These are phyloP conservation scores for Rhodotorula sphaerocarpa DNA, from an alignment of 768 basidiomycete genomes.

Conservation along the genomic window DNA sequence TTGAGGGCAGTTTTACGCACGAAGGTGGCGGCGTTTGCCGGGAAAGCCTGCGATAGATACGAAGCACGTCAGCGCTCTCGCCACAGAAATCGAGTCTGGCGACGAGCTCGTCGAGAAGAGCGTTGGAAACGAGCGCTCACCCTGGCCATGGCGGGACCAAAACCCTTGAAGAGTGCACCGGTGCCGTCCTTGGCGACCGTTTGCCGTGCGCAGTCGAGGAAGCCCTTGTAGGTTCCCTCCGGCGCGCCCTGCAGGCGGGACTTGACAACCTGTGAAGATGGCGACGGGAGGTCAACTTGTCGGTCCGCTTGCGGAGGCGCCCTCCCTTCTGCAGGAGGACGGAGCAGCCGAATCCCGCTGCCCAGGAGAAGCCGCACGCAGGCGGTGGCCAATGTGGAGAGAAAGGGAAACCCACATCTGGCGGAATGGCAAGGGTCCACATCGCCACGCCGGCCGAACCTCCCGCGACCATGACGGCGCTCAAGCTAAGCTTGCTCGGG, in stretches of 20 bases:
- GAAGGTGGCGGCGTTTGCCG: slow-evolving; percentile 90
- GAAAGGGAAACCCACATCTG: slow-evolving; percentile 61
- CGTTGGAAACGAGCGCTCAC: background rate
- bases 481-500: slow-evolving; percentile 70
- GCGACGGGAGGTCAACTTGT: too few species aligned
- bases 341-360: too few species aligned
- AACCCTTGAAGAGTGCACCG: slow-evolving; percentile 85
- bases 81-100: background rate
- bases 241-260: slow-evolving; percentile 92
- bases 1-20: too few species aligned
- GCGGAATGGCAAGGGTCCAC: slow-evolving; percentile 96
- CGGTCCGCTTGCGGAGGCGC: too few species aligned
- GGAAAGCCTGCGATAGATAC: slow-evolving; percentile 56
- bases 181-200: slow-evolving; percentile 79
- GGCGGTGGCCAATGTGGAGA: background rate
- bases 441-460: slow-evolving; percentile 93
- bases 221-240: slow-evolving; percentile 90
- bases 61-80: background rate
- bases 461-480: slow-evolving; percentile 81
- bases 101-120: background rate
- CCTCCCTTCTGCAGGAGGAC: too few species aligned
- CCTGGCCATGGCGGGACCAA: slow-evolving; percentile 87
- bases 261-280: slow-evolving; percentile 67
- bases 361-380: too few species aligned
- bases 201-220: slow-evolving; percentile 85